Percentiles rank a stretch among this genome's conserved stretches.
Evolutionary conservation across 805 yeast genomes (phyloP).

Genomic region (Cephaloascus albidus): DNA sequence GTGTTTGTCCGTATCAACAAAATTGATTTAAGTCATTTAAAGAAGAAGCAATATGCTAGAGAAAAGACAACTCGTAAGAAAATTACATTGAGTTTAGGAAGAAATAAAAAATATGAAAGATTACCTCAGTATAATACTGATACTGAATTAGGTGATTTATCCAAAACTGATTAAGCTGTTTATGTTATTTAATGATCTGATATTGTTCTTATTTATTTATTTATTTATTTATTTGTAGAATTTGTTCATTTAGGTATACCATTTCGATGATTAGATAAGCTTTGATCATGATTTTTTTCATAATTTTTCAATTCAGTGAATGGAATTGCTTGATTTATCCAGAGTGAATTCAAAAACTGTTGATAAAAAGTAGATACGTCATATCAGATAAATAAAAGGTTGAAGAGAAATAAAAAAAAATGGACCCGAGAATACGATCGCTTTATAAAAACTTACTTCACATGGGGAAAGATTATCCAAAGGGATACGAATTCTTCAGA

Average conservation of each 20-base stretch:
- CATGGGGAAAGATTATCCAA: constrained; percentile 25
- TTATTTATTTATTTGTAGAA: no score
- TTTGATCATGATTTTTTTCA: background rate
- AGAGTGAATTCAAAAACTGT: no score
- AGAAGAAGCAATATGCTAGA: constrained; percentile 18
- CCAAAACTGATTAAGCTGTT: background rate
- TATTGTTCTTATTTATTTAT: background rate
- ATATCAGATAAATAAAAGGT: no score
- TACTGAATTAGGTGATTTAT: background rate
- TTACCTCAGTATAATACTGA: constrained; percentile 21
- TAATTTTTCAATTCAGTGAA: no score
- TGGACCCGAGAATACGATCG: constrained; percentile 15
- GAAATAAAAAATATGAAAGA: constrained; percentile 11
- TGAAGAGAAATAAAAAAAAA: no score
- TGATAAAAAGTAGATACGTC: no score
- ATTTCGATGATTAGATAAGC: background rate
- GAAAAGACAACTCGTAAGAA: constrained; percentile 17
- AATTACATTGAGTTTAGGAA: constrained; percentile 16
- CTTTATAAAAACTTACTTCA: constrained; percentile 17
- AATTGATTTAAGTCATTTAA: constrained; percentile 31
- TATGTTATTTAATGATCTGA: background rate
- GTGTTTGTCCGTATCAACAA: constrained; percentile 49
- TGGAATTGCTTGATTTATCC: no score
- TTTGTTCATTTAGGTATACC: no score
- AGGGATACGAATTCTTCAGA: constrained; percentile 17